These are phyloP conservation scores for Cicer arietinum DNA, from an alignment of 306 rosid genomes.

Conservation along the genomic window DNA sequence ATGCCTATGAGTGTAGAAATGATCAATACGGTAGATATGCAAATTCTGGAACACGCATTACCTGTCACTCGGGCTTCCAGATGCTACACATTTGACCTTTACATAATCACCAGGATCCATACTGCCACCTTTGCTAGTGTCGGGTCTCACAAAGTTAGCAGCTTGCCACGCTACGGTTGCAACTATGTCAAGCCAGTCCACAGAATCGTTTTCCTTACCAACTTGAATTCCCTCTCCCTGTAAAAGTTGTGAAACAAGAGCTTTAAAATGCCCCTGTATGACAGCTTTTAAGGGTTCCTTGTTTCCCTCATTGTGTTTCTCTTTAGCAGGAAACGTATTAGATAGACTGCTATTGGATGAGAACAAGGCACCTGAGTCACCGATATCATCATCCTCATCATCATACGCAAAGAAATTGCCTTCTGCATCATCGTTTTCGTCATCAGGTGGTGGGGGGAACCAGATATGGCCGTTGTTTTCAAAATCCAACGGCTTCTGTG, in stretches of 20 bases:
- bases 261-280: conserved; percentile 91
- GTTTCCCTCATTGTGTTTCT: conserved; percentile 71
- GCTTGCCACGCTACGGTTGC: conserved; percentile 89
- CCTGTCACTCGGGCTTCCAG: conserved; percentile 91
- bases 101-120: conserved; percentile 97
- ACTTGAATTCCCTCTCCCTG: conserved; percentile 76
- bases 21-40: conserved; percentile 4
- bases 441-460: conserved; percentile 89
- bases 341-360: conserved; percentile 77
- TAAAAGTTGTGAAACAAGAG: conserved; percentile 88
- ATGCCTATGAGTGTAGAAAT: neutral
- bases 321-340: conserved; percentile 71
- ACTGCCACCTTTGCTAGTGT: conserved; percentile 95
- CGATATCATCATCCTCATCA: conserved; percentile 91
- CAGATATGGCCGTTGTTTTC: conserved; percentile 81
- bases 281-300: conserved; percentile 82
- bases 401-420: conserved; percentile 70
- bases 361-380: conserved; percentile 81
- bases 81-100: conserved; percentile 86
- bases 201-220: conserved; percentile 64
- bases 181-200: conserved; percentile 87
- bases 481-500: conserved; percentile 82
- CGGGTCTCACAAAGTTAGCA: conserved; percentile 92
- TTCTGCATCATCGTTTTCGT: conserved; percentile 74
- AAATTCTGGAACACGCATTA: conserved; percentile 45